A percentile compares a stretch with the other conserved stretches of the same genome.
phyloP scores from a whole-genome alignment of 352 stramenopile species.

The Phytophthora europaea region DNA sequence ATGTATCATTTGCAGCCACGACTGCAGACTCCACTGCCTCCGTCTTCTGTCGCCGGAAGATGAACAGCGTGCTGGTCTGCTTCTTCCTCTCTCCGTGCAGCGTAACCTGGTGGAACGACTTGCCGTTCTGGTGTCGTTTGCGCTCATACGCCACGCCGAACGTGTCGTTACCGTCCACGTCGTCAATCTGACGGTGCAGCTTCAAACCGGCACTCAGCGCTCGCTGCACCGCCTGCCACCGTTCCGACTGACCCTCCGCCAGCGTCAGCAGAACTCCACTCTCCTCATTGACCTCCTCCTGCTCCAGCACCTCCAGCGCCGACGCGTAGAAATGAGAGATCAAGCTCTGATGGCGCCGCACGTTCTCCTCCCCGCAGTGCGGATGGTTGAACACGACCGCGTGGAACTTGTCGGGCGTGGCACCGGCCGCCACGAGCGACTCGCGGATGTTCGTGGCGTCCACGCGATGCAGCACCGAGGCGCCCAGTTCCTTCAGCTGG shows the following conservation, averaged over 20 bases:
- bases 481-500: constrained; percentile 55
- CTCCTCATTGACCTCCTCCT: constrained; percentile 12
- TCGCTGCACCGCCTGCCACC: constrained; percentile 76
- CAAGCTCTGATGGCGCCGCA: constrained; percentile 87
- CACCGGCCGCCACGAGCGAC: constrained; percentile 38
- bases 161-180: constrained; percentile 51
- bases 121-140: constrained; percentile 91
- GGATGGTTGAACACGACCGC: constrained; percentile 96
- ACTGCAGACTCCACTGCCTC: not conserved
- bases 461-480: constrained; percentile 62
- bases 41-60: constrained; percentile 44
- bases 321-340: constrained; percentile 93
- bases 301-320: constrained; percentile 53
- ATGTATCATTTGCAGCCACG: not conserved
- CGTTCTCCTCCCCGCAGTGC: constrained; percentile 93
- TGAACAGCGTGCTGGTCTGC: constrained; percentile 76
- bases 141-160: constrained; percentile 72
- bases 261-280: constrained; percentile 72
- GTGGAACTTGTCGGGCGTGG: constrained; percentile 55
- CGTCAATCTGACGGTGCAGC: constrained; percentile 56
- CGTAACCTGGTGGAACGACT: constrained; percentile 85
- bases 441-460: constrained; percentile 73
- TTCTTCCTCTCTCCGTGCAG: constrained; percentile 74
- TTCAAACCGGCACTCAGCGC: constrained; percentile 51
- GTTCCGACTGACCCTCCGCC: constrained; percentile 77